Conservation (phyloP, 257 asterid species). For the Solanum sejunctum region DNA sequence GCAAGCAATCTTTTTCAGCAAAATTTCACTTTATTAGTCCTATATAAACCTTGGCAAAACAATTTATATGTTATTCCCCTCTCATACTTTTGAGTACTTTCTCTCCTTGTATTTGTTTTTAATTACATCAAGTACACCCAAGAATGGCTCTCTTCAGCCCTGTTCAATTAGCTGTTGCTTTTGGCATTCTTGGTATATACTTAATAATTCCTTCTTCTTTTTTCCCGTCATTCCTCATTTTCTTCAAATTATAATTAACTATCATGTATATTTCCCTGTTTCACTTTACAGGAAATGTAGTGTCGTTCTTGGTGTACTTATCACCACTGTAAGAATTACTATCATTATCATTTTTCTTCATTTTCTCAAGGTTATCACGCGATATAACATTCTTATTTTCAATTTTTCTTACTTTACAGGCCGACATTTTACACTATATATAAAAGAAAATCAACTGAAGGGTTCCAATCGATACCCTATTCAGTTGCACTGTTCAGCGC, state of each 20-base stretch:
- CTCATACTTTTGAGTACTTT: neutral
- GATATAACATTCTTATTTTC: neutral
- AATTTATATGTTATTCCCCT: neutral
- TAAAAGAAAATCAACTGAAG: constrained; percentile 63
- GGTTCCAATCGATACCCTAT: constrained; percentile 66
- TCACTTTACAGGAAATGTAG: constrained; percentile 40
- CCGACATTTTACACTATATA: constrained; percentile 53
- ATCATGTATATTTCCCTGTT: neutral
- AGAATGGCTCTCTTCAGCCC: constrained; percentile 27
- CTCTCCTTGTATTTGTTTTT: neutral
- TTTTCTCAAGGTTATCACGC: neutral
- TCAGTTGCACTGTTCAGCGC: constrained; percentile 73
- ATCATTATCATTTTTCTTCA: neutral
- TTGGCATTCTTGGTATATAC: constrained; percentile 63
- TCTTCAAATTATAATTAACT: neutral
- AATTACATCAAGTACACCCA: neutral
- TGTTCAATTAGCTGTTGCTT: constrained; percentile 21
- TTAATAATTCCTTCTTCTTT: neutral
- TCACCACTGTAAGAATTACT: constrained; percentile 43
- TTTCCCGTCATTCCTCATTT: neutral
- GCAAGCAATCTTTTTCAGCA: constrained; percentile 3
- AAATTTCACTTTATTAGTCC: constrained; percentile 7
- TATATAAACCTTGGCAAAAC: constrained; percentile 16
- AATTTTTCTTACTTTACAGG: constrained; percentile 15
- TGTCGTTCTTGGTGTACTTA: constrained; percentile 77